Evolutionary conservation across 805 yeast species (phyloP), one percentile per base, ranked within the genome.

Genomic region (Metschnikowia similis): DNA sequence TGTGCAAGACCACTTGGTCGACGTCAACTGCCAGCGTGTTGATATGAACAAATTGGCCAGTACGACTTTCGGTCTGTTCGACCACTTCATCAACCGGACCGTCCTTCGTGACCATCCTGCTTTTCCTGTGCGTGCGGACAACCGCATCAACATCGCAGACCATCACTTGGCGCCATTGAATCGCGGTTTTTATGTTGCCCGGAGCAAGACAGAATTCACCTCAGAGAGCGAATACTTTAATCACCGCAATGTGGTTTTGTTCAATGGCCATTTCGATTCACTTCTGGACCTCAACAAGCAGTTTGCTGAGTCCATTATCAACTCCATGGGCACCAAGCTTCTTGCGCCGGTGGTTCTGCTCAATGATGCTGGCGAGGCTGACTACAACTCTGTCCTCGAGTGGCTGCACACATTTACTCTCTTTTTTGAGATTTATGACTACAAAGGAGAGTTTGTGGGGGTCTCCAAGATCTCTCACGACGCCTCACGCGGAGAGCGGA

Each of bases 341-440:
- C 39, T 57, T n/a, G 65, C 74, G 7, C 73, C 75, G 4, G 45
- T 49, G 1, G 28, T 48, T 7, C 32, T 35, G 39, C 32, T 16
- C 9, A 27, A 31, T 6, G 51, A 31, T 1, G n/a, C 38, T n/a
- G 46, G 39, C 9, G 49, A 46, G 30, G 6, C 9, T 7, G 14
- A 11, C 8, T 11, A 27, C 8, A 27, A 11, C 6, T 10, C 31
- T 10, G 35, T 47, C 3, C 45, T 56, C 3, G 40, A 31, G 11
- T 51, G 57, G 56, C 35, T n/a, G 40, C 54, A 55, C 41, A 29
- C 62, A 5, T 72, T 72, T 48, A 47, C 56, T 5, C 55, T 62
- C 14, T 71, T 75, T 74, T 69, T 58, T 48, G 76, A 72, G 52
- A 36, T 70, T 8, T 73, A 71, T 52, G 67, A 70, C 51, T 55